Evolutionary conservation across 2,329 filamentous ascomycete species (phyloP).

Genomic region (Colletotrichum sidae): DNA sequence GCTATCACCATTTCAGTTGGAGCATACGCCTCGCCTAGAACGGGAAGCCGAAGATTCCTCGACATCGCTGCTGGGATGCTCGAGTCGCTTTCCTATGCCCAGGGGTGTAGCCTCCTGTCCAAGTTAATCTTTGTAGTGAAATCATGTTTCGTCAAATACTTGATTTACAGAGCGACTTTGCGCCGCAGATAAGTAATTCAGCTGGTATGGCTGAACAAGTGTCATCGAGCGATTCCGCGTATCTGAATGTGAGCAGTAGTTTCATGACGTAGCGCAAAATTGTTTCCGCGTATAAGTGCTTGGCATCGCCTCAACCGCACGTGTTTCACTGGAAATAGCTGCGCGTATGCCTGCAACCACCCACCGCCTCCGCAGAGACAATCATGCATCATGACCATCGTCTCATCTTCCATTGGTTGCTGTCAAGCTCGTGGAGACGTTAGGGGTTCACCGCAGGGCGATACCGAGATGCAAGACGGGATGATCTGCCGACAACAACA

Average conservation of each 20-base stretch:
- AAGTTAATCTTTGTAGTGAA: no score
- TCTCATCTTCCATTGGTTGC: slow-evolving; percentile 9
- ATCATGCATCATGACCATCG: slow-evolving; percentile 19
- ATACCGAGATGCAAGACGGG: slow-evolving; percentile 20
- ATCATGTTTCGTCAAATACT: no score
- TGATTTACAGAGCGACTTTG: no score
- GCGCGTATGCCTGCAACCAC: slow-evolving; percentile 7
- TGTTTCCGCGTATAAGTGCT: slow-evolving; percentile 23
- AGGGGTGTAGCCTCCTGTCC: no score
- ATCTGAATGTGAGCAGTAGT: slow-evolving; percentile 9
- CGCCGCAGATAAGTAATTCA: no score
- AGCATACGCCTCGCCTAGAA: no score
- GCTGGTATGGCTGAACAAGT: not conserved
- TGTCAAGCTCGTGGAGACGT: not conserved
- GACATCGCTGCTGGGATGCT: no score
- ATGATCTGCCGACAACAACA: slow-evolving; percentile 15
- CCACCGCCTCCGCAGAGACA: slow-evolving; percentile 11
- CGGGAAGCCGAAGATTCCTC: no score
- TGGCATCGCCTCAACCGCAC: slow-evolving; percentile 3
- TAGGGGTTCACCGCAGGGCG: not conserved
- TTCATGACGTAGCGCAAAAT: slow-evolving; percentile 15
- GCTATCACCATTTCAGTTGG: no score
- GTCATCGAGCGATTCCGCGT: not conserved
- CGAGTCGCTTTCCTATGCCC: no score
- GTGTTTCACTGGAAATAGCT: slow-evolving; percentile 24